Base-by-base conservation (phyloP, 108 stramenopile genomes). In the Nannochloropsis oceanica region DNA sequence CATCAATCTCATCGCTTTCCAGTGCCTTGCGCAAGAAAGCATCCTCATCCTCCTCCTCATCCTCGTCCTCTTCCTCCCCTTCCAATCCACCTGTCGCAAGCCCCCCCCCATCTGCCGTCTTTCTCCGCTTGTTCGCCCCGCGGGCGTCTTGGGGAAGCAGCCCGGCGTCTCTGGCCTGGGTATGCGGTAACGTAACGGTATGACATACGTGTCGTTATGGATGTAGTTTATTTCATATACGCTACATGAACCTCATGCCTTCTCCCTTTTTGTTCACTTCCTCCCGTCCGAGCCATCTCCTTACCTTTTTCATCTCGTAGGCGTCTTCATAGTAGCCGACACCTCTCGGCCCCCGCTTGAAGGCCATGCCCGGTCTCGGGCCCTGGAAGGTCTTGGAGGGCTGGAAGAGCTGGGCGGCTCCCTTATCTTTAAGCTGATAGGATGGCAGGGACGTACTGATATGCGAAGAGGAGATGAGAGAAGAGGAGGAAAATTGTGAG, bases 301-400 rank as follows among this genome's bases (percentile, higher is more conserved):
- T n/a, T 73, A 73, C 59, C 59, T 73, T 73, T n/a, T 73, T 73
- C 59, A 73, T 73, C n/a, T 73, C 59, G 59, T 73, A 73, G n/a
- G n/a, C 84, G 43, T 90, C 90, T 26, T 84, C 25, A 82, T 91
- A 90, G 43, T 91, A 91, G 42, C 91, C 91, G 27, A 89, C 24
- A 0, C 90, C 88, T 44, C 85, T 83, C 8, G 43, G 27, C 12
- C 90, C 90, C 82, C 44, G 89, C 80, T 87, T 87, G 88, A 90
- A 91, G 13, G 84, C 82, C 26, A 89, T 89, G 10, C 91, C 91
- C 42, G 42, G 86, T 42, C 46, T 84, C 42, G 43, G 34, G 11
- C 91, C 91, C 81, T 85, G 43, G 82, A 90, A 90, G 44, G 42
- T 80, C 27, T 81, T 27, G 1, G 86, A 42, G 10, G 90, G 89